Evolutionary conservation across 2,329 filamentous ascomycete species (phyloP).

Genomic region (Ilyonectria mors-panacis): DNA sequence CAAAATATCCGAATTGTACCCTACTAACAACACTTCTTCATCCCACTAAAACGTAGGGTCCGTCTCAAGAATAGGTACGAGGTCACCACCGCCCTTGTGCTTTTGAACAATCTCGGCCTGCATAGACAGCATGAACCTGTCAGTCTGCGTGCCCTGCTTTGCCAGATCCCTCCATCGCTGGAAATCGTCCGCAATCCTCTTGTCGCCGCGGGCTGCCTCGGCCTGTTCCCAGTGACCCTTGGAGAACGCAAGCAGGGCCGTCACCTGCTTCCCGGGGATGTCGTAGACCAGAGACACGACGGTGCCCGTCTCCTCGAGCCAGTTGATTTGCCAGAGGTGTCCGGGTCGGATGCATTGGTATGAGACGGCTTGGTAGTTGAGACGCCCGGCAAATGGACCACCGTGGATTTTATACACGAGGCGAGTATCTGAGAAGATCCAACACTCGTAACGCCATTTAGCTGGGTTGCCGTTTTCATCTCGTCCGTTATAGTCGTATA

Average conservation of each 20-base stretch:
- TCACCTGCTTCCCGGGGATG: conserved; percentile 63
- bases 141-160: conserved; percentile 63
- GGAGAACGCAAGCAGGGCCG: conserved; percentile 67
- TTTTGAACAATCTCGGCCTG: conserved; percentile 66
- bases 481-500: conserved; percentile 70
- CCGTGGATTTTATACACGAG: conserved; percentile 72
- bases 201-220: conserved; percentile 67
- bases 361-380: conserved; percentile 67
- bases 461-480: conserved; percentile 64
- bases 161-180: conserved; percentile 65
- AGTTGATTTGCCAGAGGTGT: conserved; percentile 73
- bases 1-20: no score
- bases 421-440: conserved; percentile 68
- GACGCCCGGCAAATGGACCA: conserved; percentile 69
- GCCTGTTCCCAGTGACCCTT: conserved; percentile 69
- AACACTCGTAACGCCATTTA: conserved; percentile 74
- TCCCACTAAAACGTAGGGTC: neutral
- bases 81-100: conserved; percentile 64
- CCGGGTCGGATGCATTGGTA: conserved; percentile 71
- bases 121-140: conserved; percentile 66
- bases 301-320: conserved; percentile 73
- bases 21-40: neutral
- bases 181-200: conserved; percentile 65
- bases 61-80: conserved; percentile 57
- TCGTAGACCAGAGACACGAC: conserved; percentile 70